phyloP scores from a whole-genome alignment of 768 basidiomycete species.

The Leccinellum luteum region DNA sequence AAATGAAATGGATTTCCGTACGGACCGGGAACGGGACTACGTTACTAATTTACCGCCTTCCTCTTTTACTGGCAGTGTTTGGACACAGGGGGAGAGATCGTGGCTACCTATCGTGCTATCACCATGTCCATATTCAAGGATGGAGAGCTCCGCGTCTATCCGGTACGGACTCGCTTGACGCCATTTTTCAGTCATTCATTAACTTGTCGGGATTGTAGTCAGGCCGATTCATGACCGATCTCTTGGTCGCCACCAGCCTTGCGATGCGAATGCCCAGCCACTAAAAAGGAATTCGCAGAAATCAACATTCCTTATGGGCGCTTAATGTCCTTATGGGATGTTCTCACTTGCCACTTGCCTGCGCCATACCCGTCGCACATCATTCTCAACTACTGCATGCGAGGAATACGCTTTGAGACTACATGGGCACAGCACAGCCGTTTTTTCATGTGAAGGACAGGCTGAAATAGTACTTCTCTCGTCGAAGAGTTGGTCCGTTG shows the following conservation, averaged over 20 bases:
- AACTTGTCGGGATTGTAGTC: conserved; percentile 8
- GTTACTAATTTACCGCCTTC: background rate
- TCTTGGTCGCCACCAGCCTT: conserved; percentile 29
- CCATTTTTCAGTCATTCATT: background rate
- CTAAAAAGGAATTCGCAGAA: conserved; percentile 1
- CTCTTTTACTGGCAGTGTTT: conserved; percentile 14
- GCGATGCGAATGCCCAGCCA: conserved; percentile 22
- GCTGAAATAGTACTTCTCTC: background rate
- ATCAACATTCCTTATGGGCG: background rate
- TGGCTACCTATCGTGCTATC: conserved; percentile 29
- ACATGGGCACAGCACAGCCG: background rate
- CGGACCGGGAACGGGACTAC: background rate
- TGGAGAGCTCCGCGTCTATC: conserved; percentile 27
- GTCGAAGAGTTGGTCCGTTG: background rate
- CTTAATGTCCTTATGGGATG: background rate
- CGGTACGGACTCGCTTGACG: conserved; percentile 13
- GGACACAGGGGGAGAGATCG: conserved; percentile 15
- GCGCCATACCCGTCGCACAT: background rate
- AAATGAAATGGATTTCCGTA: background rate
- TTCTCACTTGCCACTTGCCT: background rate
- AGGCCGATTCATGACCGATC: conserved; percentile 24
- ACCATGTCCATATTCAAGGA: conserved; percentile 26
- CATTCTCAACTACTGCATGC: background rate
- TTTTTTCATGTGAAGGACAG: background rate
- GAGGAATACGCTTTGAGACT: background rate